Evolutionary conservation across 202 grass and related monocot species (phyloP).

Genomic region (Eragrostis tef): DNA sequence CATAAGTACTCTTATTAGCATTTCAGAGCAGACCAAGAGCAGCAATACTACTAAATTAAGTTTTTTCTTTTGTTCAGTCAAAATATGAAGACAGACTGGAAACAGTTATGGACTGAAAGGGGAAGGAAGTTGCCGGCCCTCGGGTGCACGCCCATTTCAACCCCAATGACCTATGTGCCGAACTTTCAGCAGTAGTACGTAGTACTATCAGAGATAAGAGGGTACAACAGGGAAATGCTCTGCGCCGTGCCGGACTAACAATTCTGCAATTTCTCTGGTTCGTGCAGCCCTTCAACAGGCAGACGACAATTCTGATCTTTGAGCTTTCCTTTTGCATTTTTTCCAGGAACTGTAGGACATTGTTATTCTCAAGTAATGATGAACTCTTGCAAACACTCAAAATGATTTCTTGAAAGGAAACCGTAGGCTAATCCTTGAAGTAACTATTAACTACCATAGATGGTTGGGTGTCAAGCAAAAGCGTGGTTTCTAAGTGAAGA

Average conservation of each 20-base stretch:
- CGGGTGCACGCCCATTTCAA: conserved; percentile 13
- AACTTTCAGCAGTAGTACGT: not conserved
- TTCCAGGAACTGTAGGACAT: not conserved
- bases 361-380: not conserved
- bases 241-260: not conserved
- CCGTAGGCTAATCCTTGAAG: too few relatives aligned
- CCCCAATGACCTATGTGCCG: conserved; percentile 9
- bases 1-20: not conserved
- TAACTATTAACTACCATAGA: not conserved
- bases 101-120: not conserved
- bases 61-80: not conserved
- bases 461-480: not conserved
- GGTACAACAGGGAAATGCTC: conserved; percentile 1
- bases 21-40: not conserved
- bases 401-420: too few relatives aligned
- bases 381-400: not conserved
- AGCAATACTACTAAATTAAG: not conserved
- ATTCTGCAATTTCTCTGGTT: not conserved
- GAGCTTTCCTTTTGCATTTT: not conserved
- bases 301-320: not conserved
- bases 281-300: conserved; percentile 5
- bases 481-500: not conserved
- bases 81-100: conserved; percentile 7
- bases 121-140: not conserved
- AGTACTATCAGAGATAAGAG: not conserved